Conservation (phyloP, 805 yeast genomes). For the Naumovozyma dairenensis region DNA sequence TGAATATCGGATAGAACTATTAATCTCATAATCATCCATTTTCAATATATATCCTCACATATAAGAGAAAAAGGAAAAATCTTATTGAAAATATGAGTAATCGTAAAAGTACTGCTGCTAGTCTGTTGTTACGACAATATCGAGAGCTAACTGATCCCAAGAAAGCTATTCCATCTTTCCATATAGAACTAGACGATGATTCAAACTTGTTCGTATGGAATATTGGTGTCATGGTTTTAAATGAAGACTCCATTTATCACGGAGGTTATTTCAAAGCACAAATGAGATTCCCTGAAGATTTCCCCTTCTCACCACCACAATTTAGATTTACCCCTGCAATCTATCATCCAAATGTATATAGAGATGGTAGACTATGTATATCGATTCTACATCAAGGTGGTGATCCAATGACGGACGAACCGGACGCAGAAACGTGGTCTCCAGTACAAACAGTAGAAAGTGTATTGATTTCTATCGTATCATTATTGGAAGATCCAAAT, state of each 20-base stretch:
- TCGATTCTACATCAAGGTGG: constrained; percentile 89
- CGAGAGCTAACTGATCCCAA: constrained; percentile 89
- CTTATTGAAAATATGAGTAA: constrained; percentile 24
- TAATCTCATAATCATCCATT: too few species aligned
- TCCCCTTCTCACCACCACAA: constrained; percentile 87
- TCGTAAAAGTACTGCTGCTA: constrained; percentile 54
- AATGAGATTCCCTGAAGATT: constrained; percentile 85
- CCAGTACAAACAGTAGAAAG: constrained; percentile 89
- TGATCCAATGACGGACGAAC: constrained; percentile 82
- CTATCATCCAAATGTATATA: constrained; percentile 90
- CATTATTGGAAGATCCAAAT: constrained; percentile 89
- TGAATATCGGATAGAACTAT: too few species aligned
- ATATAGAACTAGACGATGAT: constrained; percentile 57
- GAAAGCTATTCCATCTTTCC: constrained; percentile 64
- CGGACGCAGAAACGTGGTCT: constrained; percentile 89
- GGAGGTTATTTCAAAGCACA: constrained; percentile 94
- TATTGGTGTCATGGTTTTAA: constrained; percentile 84
- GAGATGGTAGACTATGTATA: constrained; percentile 87
- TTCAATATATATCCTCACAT: too few species aligned
- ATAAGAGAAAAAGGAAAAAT: too few species aligned
- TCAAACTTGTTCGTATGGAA: constrained; percentile 59
- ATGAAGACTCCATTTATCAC: constrained; percentile 80
- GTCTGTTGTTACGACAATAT: constrained; percentile 84
- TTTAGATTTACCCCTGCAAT: constrained; percentile 89
- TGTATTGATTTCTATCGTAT: constrained; percentile 81